Evolutionary conservation across 129 eudicot genomes (phyloP), one percentile per base, ranked within the genome.

Genomic region (Chrysanthemum makinoi): DNA sequence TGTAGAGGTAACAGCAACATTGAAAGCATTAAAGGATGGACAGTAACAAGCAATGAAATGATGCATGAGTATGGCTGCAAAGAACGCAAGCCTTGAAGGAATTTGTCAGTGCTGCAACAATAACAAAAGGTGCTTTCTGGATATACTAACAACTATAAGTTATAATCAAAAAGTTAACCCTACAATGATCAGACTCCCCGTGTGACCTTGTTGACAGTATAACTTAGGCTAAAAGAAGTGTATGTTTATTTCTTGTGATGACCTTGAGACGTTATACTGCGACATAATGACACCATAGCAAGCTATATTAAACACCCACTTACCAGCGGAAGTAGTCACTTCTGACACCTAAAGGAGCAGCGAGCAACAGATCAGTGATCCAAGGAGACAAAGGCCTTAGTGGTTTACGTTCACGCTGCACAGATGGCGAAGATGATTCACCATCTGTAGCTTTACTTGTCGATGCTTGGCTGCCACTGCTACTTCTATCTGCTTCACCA

Each of bases 251-350:
- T 35, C 51, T 35, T 64, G 51, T 13, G 68, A 18, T 64, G 6
- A 4, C 47, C 15, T n/a, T 35, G 17, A n/a, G 14, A 65, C 16
- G 16, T n/a, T 65, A 16, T 65, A 16, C 19, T 43, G n/a, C n/a
- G 18, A 65, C 52, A 65, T 43, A 26, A 17, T n/a, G 10, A 65
- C 53, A 35, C 68, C 26, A 65, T 39, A 7, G 11, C 3, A 65
- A 19, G 54, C 18, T 24, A 65, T 24, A 46, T 65, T 10, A 49
- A 44, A 48, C 54, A 49, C 7, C 62, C 77, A 39, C 98, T 67
- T 80, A 93, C 98, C 98, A 93, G 46, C 98, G 89, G 62, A 93
- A 93, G 81, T 93, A 93, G 83, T 93, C 98, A 70, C 98, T 93
- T 81, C 91, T 87, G 61, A 93, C 86, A 49, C 92, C 98, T 61